Evolutionary conservation across 2,329 filamentous ascomycete genomes (phyloP).

Genomic region (Phoma herbarum): DNA sequence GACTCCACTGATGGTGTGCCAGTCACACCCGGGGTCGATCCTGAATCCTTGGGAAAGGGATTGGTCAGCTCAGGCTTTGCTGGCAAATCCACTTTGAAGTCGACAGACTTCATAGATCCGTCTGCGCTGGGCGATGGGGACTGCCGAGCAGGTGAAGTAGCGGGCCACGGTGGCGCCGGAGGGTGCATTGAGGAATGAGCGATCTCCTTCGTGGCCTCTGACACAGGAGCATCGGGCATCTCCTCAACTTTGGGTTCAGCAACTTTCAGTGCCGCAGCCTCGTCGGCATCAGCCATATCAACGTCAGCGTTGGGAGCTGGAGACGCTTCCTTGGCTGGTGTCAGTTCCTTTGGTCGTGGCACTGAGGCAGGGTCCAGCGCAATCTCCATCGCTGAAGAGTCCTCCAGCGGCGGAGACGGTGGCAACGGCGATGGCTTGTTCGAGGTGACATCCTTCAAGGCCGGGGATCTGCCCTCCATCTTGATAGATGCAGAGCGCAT

Average conservation of each 20-base stretch:
- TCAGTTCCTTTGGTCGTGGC: slow-evolving; percentile 32
- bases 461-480: slow-evolving; percentile 44
- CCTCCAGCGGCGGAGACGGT: slow-evolving; percentile 35
- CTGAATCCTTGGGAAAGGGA: slow-evolving; percentile 26
- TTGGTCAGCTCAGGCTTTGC: slow-evolving; percentile 36
- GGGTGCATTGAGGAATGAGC: slow-evolving; percentile 46
- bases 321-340: slow-evolving; percentile 35
- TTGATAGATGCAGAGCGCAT: slow-evolving; percentile 49
- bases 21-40: slow-evolving; percentile 38
- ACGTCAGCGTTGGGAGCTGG: slow-evolving; percentile 27
- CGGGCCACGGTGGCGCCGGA: slow-evolving; percentile 45
- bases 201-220: slow-evolving; percentile 28
- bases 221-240: slow-evolving; percentile 40
- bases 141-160: slow-evolving; percentile 26
- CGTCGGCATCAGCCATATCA: slow-evolving; percentile 33
- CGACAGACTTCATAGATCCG: slow-evolving; percentile 27
- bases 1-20: slow-evolving; percentile 42
- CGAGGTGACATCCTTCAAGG: slow-evolving; percentile 44
- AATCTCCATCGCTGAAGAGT: slow-evolving; percentile 40
- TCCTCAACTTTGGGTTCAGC: slow-evolving; percentile 40
- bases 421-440: slow-evolving; percentile 45
- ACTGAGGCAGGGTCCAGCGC: slow-evolving; percentile 32
- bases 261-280: slow-evolving; percentile 40
- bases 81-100: slow-evolving; percentile 44
- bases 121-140: slow-evolving; percentile 24